Percentiles rank a stretch among this genome's conserved stretches.
Conservation (phyloP, 164 flowering plant species). For the Cinnamomum chago region DNA sequence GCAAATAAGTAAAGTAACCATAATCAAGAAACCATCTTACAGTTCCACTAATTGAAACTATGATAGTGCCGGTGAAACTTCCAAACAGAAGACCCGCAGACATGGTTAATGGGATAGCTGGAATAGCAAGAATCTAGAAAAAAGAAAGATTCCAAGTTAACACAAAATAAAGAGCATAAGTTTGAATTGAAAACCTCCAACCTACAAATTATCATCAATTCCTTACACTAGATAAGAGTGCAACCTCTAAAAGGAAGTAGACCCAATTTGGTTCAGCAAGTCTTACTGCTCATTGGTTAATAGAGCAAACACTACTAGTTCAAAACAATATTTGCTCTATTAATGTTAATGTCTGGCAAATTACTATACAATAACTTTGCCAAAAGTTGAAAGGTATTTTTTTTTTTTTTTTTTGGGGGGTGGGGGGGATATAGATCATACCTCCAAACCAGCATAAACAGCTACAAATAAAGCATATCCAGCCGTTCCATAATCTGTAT, state of each 20-base stretch:
- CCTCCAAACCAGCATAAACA: conserved; percentile 91
- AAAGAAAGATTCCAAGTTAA: not conserved
- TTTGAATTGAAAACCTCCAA: not conserved
- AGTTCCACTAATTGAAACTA: conserved; percentile 97
- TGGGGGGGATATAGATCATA: conserved; percentile 17
- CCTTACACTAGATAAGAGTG: too few relatives aligned
- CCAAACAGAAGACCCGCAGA: conserved; percentile 99
- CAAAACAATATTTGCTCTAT: too few relatives aligned
- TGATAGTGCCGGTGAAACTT: conserved; percentile 65
- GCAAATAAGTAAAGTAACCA: not conserved
- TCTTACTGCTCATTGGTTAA: too few relatives aligned
- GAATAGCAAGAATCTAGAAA: conserved; percentile 86
- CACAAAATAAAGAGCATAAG: not conserved
- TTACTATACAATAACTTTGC: not conserved
- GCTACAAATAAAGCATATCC: conserved; percentile 96
- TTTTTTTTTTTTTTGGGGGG: too few relatives aligned
- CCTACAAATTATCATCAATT: not conserved
- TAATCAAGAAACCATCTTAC: conserved; percentile 38
- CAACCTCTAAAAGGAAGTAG: too few relatives aligned
- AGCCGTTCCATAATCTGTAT: conserved; percentile 87
- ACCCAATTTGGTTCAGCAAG: too few relatives aligned
- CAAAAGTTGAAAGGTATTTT: not conserved
- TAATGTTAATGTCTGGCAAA: not conserved
- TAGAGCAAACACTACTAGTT: too few relatives aligned
- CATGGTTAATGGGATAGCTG: conserved; percentile 97